Evolutionary conservation across 1,284 basidiomycete genomes (phyloP).

Genomic region (Cronartium quercuum): DNA sequence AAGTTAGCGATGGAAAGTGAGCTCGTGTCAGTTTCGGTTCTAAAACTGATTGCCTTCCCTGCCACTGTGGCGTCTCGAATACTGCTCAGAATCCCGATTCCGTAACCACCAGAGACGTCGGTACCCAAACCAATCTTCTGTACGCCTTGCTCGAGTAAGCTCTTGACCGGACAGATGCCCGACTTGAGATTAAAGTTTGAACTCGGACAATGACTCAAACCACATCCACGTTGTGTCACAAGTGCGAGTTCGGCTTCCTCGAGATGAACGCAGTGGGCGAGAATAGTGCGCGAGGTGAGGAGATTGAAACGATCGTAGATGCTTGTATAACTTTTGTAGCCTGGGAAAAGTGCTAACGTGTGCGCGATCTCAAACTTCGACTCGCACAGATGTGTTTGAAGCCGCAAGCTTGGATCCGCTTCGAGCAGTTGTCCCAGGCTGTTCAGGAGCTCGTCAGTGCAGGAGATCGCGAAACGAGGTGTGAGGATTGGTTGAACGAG

Average conservation of each 20-base stretch:
- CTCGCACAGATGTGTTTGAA: conserved; percentile 92
- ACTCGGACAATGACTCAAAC: conserved; percentile 85
- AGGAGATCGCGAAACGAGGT: conserved; percentile 91
- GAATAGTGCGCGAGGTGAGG: conserved; percentile 69
- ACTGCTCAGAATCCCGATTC: conserved; percentile 71
- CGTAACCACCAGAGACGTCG: conserved; percentile 84
- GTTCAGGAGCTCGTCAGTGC: conserved; percentile 65
- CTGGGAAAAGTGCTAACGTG: conserved; percentile 61
- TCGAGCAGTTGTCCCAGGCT: conserved; percentile 59
- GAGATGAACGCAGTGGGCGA: conserved; percentile 85
- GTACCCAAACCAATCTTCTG: conserved; percentile 81
- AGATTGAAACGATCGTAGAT: conserved; percentile 78
- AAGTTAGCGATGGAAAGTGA: conserved; percentile 70
- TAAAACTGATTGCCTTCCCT: conserved; percentile 63
- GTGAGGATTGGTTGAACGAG: conserved; percentile 86
- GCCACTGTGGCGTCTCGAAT: conserved; percentile 76
- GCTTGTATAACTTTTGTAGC: conserved; percentile 48
- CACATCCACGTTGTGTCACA: conserved; percentile 62
- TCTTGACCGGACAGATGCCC: conserved; percentile 71
- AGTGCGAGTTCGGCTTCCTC: conserved; percentile 64
- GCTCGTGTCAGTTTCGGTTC: conserved; percentile 47
- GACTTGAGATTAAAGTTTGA: conserved; percentile 79
- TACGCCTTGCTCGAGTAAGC: conserved; percentile 72
- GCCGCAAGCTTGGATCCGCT: conserved; percentile 54
- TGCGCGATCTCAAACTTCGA: conserved; percentile 68